Conservation (phyloP, 2,329 filamentous ascomycete genomes). For the Fusarium torreyae region DNA sequence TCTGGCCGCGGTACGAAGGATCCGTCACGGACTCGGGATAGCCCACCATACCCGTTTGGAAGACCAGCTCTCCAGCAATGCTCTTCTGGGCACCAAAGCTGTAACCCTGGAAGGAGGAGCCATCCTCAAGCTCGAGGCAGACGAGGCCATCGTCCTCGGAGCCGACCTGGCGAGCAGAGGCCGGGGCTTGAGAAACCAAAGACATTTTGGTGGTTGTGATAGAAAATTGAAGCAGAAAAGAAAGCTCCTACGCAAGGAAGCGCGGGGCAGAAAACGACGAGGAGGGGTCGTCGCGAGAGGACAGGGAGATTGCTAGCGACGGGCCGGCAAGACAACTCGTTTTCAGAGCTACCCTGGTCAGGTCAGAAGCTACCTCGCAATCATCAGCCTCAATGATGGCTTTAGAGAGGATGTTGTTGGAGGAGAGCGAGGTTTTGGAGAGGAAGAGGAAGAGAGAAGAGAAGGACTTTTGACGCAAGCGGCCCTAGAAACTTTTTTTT, state of each 20-base stretch:
- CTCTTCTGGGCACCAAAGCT: constrained; percentile 97
- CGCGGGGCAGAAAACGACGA: constrained; percentile 52
- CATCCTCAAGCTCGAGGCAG: constrained; percentile 94
- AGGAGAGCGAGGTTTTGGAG: constrained; percentile 45
- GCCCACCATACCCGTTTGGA: constrained; percentile 99
- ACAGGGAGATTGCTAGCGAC: constrained; percentile 53
- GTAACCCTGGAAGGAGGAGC: constrained; percentile 90
- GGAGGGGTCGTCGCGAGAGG: constrained; percentile 41
- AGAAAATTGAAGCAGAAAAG: constrained; percentile 16
- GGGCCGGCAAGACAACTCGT: constrained; percentile 56
- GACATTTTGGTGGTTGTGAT: constrained; percentile 52
- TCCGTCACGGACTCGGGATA: constrained; percentile 96
- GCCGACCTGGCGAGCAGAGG: constrained; percentile 71
- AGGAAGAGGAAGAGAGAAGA: constrained; percentile 39
- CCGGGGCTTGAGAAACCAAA: constrained; percentile 64
- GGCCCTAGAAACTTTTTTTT: constrained; percentile 51
- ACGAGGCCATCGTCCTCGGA: constrained; percentile 74
- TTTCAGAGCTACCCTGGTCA: constrained; percentile 57
- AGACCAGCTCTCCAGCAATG: constrained; percentile 96
- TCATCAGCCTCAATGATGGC: constrained; percentile 55
- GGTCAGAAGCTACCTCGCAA: constrained; percentile 58
- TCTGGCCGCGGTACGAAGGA: constrained; percentile 91
- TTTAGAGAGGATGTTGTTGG: constrained; percentile 39
- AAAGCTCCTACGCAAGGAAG: constrained; percentile 34
- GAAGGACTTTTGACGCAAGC: constrained; percentile 38